These are phyloP conservation scores for Nissolia schottii DNA, from an alignment of 306 rosid genomes.

Conservation along the genomic window DNA sequence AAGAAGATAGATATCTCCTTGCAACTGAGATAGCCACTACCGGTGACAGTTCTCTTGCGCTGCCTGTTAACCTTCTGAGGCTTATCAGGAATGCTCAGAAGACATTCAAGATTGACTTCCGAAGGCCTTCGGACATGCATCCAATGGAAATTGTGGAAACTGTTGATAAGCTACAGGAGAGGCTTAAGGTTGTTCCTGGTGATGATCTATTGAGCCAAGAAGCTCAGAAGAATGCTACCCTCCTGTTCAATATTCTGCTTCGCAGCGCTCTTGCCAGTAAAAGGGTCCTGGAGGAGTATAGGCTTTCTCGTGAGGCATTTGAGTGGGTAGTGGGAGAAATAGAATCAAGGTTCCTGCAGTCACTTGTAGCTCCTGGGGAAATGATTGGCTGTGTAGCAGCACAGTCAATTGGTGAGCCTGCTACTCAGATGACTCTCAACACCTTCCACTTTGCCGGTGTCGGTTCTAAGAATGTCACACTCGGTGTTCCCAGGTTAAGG, in stretches of 20 bases:
- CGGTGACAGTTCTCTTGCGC: conserved; percentile 83
- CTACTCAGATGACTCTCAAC: conserved; percentile 99
- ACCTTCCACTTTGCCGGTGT: conserved; percentile 99
- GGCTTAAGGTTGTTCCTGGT: conserved; percentile 95
- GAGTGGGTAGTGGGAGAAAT: conserved; percentile 98
- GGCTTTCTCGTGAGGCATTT: conserved; percentile 97
- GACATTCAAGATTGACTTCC: conserved; percentile 87
- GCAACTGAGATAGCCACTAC: conserved; percentile 84
- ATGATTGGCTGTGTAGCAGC: conserved; percentile 99
- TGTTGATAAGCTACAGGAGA: conserved; percentile 95
- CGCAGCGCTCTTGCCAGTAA: conserved; percentile 96
- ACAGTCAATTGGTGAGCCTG: conserved; percentile 97
- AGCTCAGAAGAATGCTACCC: conserved; percentile 96
- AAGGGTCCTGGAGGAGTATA: conserved; percentile 92
- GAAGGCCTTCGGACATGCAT: conserved; percentile 97
- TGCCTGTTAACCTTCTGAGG: conserved; percentile 94
- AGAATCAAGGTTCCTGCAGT: conserved; percentile 92
- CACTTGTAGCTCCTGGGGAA: conserved; percentile 95
- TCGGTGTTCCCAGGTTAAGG: conserved; percentile 96
- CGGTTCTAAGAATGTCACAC: conserved; percentile 96
- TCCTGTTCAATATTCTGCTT: conserved; percentile 78
- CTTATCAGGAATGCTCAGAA: conserved; percentile 98
- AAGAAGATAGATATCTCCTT: conserved; percentile 72
- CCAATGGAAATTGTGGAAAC: conserved; percentile 99
- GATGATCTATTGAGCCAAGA: conserved; percentile 88